Conservation (phyloP, 1,284 basidiomycete species). For the Mycosarcoma mackinlayi region DNA sequence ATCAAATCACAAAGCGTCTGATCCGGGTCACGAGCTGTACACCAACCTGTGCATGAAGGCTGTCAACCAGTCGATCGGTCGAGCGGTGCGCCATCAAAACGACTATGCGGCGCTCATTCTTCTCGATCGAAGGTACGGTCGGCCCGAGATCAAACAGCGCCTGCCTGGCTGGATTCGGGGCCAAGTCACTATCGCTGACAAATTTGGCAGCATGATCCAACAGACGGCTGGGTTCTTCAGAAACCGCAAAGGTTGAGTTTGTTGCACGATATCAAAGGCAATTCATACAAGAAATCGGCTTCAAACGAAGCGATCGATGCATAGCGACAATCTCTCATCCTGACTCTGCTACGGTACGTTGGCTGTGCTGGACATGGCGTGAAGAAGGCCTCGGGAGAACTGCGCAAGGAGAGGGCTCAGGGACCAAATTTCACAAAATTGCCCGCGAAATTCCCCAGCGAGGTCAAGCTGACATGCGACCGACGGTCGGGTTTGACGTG, state of each 20-base stretch:
- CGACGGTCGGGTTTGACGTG: conserved; percentile 4
- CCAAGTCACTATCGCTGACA: conserved; percentile 74
- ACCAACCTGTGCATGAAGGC: conserved; percentile 82
- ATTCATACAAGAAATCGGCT: too few species aligned
- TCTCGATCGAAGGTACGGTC: conserved; percentile 59
- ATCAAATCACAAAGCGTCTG: background rate
- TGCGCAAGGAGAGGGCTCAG: too few species aligned
- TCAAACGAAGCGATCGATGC: too few species aligned
- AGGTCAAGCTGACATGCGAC: background rate
- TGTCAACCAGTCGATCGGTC: conserved; percentile 96
- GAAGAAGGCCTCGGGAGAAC: too few species aligned
- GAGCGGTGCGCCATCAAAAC: conserved; percentile 64
- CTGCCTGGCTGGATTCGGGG: conserved; percentile 75
- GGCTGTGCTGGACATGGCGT: background rate
- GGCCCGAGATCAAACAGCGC: conserved; percentile 52
- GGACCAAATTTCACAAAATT: background rate
- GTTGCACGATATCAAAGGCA: too few species aligned
- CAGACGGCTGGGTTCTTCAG: conserved; percentile 70
- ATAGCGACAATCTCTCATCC: background rate
- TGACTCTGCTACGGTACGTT: too few species aligned
- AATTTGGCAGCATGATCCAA: conserved; percentile 80
- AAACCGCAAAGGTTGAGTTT: conserved; percentile 11
- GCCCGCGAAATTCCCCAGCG: conserved; percentile 11
- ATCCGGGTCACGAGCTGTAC: conserved; percentile 61
- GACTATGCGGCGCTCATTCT: conserved; percentile 65